phyloP scores from a whole-genome alignment of 805 yeast genomes.

The Ogataea ramenticola region DNA sequence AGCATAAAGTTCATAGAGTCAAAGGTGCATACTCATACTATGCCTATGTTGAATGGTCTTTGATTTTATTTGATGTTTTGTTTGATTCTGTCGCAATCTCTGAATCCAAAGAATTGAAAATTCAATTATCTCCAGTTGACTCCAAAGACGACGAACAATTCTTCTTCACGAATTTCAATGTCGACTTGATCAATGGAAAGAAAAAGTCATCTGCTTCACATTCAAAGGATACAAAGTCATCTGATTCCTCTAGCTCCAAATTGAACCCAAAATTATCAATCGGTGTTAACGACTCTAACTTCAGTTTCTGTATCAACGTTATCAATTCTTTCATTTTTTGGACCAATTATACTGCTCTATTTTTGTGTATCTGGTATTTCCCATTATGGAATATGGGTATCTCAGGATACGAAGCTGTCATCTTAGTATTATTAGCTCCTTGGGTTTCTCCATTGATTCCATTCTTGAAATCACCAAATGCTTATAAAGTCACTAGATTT shows the following conservation, averaged over 20 bases:
- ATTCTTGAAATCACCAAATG: conserved; percentile 29
- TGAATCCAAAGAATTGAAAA: conserved; percentile 61
- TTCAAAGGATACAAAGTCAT: background rate
- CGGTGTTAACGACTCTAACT: conserved; percentile 16
- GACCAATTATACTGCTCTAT: conserved; percentile 75
- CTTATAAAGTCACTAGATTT: conserved; percentile 34
- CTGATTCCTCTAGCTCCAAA: background rate
- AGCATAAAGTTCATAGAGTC: conserved; percentile 79
- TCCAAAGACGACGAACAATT: conserved; percentile 25
- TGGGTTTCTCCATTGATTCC: conserved; percentile 30
- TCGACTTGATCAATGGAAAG: conserved; percentile 4
- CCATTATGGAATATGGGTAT: conserved; percentile 98
- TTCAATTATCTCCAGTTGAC: conserved; percentile 30
- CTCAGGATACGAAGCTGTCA: conserved; percentile 82
- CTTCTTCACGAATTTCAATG: conserved; percentile 18
- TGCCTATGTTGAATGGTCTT: conserved; percentile 92
- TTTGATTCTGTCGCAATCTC: conserved; percentile 75
- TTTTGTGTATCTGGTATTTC: conserved; percentile 91
- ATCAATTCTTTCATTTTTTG: conserved; percentile 76
- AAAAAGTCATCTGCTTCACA: background rate
- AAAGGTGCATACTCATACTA: conserved; percentile 96
- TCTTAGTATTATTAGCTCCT: conserved; percentile 54
- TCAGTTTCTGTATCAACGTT: conserved; percentile 36
- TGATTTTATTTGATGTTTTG: conserved; percentile 73
- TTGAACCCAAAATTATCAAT: conserved; percentile 13